phyloP scores from a whole-genome alignment of 208 protist genomes.

The Acanthamoeba healyi region DNA sequence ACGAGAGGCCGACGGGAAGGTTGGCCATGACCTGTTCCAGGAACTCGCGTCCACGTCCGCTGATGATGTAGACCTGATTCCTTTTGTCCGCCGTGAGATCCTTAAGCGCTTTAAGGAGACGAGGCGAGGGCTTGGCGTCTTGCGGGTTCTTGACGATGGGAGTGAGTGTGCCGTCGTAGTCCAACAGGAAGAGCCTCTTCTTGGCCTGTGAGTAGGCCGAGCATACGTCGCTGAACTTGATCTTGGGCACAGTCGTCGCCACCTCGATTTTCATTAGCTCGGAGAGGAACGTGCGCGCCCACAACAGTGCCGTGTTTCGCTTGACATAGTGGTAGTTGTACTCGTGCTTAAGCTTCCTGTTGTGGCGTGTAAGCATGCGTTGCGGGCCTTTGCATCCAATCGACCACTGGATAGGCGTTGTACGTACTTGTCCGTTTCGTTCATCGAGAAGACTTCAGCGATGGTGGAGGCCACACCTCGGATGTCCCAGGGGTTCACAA shows the following conservation, averaged over 20 bases:
- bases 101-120: slow-evolving; percentile 75
- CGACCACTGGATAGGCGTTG: not conserved
- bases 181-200: slow-evolving; percentile 81
- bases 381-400: no score
- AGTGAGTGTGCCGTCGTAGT: slow-evolving; percentile 86
- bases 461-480: slow-evolving; percentile 80
- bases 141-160: slow-evolving; percentile 74
- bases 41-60: slow-evolving; percentile 75
- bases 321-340: slow-evolving; percentile 71
- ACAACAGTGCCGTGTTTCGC: slow-evolving; percentile 66
- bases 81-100: slow-evolving; percentile 70
- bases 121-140: slow-evolving; percentile 53
- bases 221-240: slow-evolving; percentile 49
- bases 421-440: slow-evolving; percentile 67
- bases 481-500: slow-evolving; percentile 85
- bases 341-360: slow-evolving; percentile 70
- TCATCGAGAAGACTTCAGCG: slow-evolving; percentile 70
- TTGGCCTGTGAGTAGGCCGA: slow-evolving; percentile 12
- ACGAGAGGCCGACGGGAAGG: slow-evolving; percentile 64
- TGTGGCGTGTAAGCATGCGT: no score
- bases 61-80: slow-evolving; percentile 84
- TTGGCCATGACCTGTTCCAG: slow-evolving; percentile 43
- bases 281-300: slow-evolving; percentile 62
- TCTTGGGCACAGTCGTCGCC: slow-evolving; percentile 10
- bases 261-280: slow-evolving; percentile 72